phyloP scores from a whole-genome alignment of 164 flowering plant species.

The Nymphaea thermarum region DNA sequence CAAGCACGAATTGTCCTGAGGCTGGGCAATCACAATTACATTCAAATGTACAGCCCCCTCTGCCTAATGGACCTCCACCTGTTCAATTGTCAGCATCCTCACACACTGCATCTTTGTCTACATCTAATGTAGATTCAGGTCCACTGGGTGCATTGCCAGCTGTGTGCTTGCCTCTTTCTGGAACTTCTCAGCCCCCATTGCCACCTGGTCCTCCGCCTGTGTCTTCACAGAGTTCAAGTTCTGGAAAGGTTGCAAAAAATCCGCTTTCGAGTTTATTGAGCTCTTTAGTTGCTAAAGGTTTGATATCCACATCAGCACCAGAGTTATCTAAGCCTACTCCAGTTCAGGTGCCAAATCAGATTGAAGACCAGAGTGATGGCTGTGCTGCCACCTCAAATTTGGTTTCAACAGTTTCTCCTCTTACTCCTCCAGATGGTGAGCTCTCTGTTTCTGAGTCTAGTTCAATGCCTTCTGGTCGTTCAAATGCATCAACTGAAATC shows the following conservation, averaged over 20 bases:
- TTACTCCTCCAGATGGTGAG: conserved; percentile 14
- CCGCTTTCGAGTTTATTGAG: conserved; percentile 64
- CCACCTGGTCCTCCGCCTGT: conserved; percentile 40
- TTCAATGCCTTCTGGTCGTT: conserved; percentile 9
- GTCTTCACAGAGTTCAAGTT: conserved; percentile 14
- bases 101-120: neutral
- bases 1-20: conserved; percentile 17
- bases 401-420: conserved; percentile 13
- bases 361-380: conserved; percentile 16
- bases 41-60: conserved; percentile 24
- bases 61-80: conserved; percentile 34
- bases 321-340: conserved; percentile 21
- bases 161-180: conserved; percentile 2
- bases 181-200: conserved; percentile 26
- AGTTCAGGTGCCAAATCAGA: conserved; percentile 11
- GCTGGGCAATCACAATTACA: conserved; percentile 12
- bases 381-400: conserved; percentile 19
- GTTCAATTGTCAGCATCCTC: conserved; percentile 14
- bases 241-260: conserved; percentile 17
- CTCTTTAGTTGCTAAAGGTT: conserved; percentile 74
- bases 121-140: neutral
- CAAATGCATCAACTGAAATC: conserved; percentile 20
- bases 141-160: conserved; percentile 15
- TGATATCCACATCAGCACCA: conserved; percentile 59
- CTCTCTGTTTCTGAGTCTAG: conserved; percentile 16